A percentile compares a stretch with the other conserved stretches of the same genome.
Evolutionary conservation across 805 yeast species (phyloP).

Genomic region (Yarrowia sp.): DNA sequence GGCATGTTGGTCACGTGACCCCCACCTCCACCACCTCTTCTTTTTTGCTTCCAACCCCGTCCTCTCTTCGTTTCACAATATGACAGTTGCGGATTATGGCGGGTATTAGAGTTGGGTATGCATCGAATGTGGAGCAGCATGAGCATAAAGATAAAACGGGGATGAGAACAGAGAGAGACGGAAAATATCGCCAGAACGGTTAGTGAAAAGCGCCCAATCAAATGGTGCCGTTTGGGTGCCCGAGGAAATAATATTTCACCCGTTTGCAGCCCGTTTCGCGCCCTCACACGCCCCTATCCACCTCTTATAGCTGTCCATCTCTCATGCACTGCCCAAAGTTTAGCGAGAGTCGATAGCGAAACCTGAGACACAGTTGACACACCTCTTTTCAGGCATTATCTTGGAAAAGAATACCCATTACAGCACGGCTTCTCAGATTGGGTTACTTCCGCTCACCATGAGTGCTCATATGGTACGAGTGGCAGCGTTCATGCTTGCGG

Average conservation of each 20-base stretch:
- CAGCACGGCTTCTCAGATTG: no score
- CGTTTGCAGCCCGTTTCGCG: no score
- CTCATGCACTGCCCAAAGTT: slow-evolving; percentile 34
- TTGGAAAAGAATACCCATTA: no score
- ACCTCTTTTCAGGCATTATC: background rate
- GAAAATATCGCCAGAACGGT: no score
- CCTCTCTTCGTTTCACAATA: background rate
- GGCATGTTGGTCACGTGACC: background rate
- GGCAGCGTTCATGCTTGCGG: background rate
- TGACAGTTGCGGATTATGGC: slow-evolving; percentile 9
- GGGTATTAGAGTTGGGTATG: slow-evolving; percentile 31
- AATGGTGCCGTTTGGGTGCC: no score
- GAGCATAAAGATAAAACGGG: background rate
- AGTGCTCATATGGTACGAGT: no score
- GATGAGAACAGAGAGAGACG: no score
- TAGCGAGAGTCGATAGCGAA: background rate
- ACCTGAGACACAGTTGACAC: slow-evolving; percentile 9
- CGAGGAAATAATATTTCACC: no score
- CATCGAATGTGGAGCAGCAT: slow-evolving; percentile 25
- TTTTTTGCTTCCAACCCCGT: background rate
- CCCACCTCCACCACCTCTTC: background rate
- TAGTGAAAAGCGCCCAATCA: no score
- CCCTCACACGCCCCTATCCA: background rate
- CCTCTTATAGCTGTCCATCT: background rate
- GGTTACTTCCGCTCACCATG: no score